Conservation (phyloP, 2,329 filamentous ascomycete species). For the Escovopsis weberi region DNA sequence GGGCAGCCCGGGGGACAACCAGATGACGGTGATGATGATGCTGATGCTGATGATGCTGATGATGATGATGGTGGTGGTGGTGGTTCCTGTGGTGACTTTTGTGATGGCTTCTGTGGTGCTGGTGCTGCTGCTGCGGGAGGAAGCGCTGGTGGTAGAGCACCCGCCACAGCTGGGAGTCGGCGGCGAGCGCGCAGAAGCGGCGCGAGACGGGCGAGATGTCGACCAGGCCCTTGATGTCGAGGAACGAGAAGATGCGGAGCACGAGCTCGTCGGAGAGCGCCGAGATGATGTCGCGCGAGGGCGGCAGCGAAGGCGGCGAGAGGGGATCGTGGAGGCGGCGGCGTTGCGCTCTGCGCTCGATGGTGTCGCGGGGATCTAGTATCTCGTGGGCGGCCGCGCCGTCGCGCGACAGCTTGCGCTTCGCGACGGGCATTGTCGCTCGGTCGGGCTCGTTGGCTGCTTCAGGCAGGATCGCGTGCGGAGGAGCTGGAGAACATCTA, state of each 20-base stretch:
- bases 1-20: no score
- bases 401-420: no score
- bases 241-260: slow-evolving; percentile 64
- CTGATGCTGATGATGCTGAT: slow-evolving; percentile 21
- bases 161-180: slow-evolving; percentile 86
- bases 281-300: slow-evolving; percentile 46
- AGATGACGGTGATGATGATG: no score
- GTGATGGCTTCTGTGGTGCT: no score
- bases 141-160: slow-evolving; percentile 76
- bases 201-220: slow-evolving; percentile 51
- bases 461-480: no score
- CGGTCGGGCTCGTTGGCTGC: background rate
- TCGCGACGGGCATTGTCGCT: background rate
- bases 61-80: slow-evolving; percentile 32
- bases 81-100: no score
- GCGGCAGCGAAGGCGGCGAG: slow-evolving; percentile 1
- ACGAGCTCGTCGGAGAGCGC: slow-evolving; percentile 75
- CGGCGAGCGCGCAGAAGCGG: slow-evolving; percentile 57
- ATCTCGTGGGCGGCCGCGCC: no score
- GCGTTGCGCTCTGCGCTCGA: slow-evolving; percentile 2
- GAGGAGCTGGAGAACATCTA: no score
- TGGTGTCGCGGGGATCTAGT: slow-evolving; percentile 10
- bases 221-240: slow-evolving; percentile 56
- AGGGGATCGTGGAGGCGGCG: background rate
- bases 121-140: slow-evolving; percentile 46